Base-by-base conservation (phyloP, 2,329 filamentous ascomycete species). In the Xylariales sp. region DNA sequence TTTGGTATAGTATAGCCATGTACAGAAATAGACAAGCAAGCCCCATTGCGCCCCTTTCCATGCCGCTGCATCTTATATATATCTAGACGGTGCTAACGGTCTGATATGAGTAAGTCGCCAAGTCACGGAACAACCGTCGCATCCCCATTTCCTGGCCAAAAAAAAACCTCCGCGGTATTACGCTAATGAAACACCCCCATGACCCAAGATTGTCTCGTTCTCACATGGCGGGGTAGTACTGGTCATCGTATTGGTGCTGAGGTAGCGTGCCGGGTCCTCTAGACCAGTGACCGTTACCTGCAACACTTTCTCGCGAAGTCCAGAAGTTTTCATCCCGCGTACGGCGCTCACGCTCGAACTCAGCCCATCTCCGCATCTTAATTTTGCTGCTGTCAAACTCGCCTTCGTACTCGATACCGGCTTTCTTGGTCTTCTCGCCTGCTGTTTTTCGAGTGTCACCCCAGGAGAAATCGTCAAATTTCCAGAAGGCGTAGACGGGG, bases 391-490 rank as follows among this genome's bases (percentile, higher is more conserved):
- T 97, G 81, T 99, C 97, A 76, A 99, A 99, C 81, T 98, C 96
- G 71, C 96, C 96, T 81, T 97, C 93, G 71, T 91, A 91, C 76
- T 95, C 94, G 70, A 94, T 90, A 39, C 93, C 93, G 2, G 87
- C 92, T 82, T 95, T 96, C 84, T 95, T 94, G 14, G 89, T 91
- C 83, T 92, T 93, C 77, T 97, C 95, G 34, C 94, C 94, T 0
- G 91, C 93, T 48, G 95, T 97, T 88, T 98, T 97, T 69, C 96
- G 90, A 63, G 96, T 99, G 71, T 99, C 97, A 76, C 96, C 96
- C 96, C 96, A 99, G 65, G 93, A 97, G 85, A 99, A 99, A 83
- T 99, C 96, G 79, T 99, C 96, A 79, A 99, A 99, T 83, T 99
- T 98, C 96, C 96, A 99, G 85, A 95, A 99, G 3, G 96, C 92